Conservation (phyloP, 2,329 filamentous ascomycete genomes). For the Cryoendolithus antarcticus region DNA sequence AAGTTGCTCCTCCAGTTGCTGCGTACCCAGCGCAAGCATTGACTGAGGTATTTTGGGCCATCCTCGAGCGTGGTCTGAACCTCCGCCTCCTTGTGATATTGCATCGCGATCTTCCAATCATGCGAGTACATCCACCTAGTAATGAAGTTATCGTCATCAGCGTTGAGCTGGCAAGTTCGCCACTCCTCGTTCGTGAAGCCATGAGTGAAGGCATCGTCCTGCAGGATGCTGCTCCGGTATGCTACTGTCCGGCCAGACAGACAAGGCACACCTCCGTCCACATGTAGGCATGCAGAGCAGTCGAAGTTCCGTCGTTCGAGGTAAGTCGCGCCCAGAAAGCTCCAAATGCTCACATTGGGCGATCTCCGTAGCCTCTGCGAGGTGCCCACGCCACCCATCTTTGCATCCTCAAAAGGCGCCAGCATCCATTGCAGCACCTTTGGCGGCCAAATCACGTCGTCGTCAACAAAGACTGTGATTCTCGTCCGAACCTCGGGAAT, state of each 20-base stretch:
- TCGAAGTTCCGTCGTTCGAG: slow-evolving; percentile 93
- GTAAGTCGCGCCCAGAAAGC: slow-evolving; percentile 84
- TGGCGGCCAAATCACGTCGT: slow-evolving; percentile 85
- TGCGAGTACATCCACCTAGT: slow-evolving; percentile 90
- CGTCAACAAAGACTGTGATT: slow-evolving; percentile 87
- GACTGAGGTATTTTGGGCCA: slow-evolving; percentile 76
- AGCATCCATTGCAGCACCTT: slow-evolving; percentile 84
- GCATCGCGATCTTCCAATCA: slow-evolving; percentile 87
- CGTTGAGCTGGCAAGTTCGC: slow-evolving; percentile 79
- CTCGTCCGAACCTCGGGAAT: slow-evolving; percentile 72
- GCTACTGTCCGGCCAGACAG: slow-evolving; percentile 90
- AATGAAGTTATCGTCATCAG: slow-evolving; percentile 97
- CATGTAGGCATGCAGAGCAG: slow-evolving; percentile 86
- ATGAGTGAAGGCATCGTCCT: slow-evolving; percentile 72
- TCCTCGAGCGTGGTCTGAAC: slow-evolving; percentile 89
- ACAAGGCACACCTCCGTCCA: slow-evolving; percentile 92
- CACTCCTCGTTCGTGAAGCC: slow-evolving; percentile 87
- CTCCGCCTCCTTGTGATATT: slow-evolving; percentile 83
- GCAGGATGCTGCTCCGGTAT: slow-evolving; percentile 78
- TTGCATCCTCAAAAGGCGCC: slow-evolving; percentile 74
- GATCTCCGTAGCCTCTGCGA: slow-evolving; percentile 74
- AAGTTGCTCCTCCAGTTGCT: slow-evolving; percentile 98
- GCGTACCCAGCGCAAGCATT: slow-evolving; percentile 87
- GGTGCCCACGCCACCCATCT: slow-evolving; percentile 82
- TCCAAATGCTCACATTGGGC: slow-evolving; percentile 55